A percentile compares a stretch with the other conserved stretches of the same genome.
Conservation (phyloP, 2,329 filamentous ascomycete genomes). For the Cyphellophora attinorum region DNA sequence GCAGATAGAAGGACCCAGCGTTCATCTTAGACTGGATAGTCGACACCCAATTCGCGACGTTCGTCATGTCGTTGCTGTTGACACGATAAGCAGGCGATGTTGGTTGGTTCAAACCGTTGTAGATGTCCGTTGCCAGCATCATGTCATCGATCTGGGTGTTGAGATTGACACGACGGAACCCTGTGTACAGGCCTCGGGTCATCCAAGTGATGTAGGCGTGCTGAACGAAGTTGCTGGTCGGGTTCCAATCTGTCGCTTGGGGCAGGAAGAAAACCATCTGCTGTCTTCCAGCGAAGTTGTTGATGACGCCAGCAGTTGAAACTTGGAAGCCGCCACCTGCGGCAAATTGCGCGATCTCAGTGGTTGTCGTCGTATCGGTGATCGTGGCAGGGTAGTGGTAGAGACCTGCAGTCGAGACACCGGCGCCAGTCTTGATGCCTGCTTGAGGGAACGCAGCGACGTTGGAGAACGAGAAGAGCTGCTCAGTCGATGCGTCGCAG, state of each 20-base stretch:
- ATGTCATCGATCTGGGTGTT: constrained; percentile 55
- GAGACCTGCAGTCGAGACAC: constrained; percentile 41
- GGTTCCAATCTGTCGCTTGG: constrained; percentile 43
- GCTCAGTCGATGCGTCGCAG: constrained; percentile 39
- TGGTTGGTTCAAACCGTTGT: constrained; percentile 26
- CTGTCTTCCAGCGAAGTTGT: constrained; percentile 46
- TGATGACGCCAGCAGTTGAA: constrained; percentile 50
- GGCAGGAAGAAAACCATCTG: constrained; percentile 54
- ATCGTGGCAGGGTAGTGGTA: constrained; percentile 52
- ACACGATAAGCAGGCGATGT: constrained; percentile 41
- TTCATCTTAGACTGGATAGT: constrained; percentile 37
- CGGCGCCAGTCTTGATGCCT: constrained; percentile 41
- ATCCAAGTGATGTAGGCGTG: constrained; percentile 56
- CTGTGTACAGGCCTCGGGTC: constrained; percentile 47
- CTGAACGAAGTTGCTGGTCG: constrained; percentile 49
- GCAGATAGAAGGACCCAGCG: constrained; percentile 41
- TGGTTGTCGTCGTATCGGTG: constrained; percentile 43
- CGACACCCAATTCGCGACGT: constrained; percentile 33
- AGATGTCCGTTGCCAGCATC: constrained; percentile 45
- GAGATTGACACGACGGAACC: constrained; percentile 46
- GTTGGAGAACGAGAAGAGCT: constrained; percentile 46
- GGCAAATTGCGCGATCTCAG: constrained; percentile 44
- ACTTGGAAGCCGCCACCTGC: constrained; percentile 30
- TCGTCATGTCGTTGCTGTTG: constrained; percentile 36
- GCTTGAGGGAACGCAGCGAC: constrained; percentile 44